These are phyloP conservation scores for Luffa acutangula DNA, from an alignment of 306 rosid species.

Conservation along the genomic window DNA sequence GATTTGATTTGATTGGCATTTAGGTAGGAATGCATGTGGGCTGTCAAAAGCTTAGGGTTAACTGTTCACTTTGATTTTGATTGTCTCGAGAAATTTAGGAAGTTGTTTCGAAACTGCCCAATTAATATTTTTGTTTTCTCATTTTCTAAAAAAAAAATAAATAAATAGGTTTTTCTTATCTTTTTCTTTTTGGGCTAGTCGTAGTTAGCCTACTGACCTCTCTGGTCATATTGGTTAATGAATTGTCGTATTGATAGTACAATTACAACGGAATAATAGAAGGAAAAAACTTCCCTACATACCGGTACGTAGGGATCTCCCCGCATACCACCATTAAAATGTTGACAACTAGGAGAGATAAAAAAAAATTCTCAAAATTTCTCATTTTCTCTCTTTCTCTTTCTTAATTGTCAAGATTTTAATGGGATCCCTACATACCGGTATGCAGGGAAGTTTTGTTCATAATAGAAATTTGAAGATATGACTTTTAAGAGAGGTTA, in stretches of 20 bases:
- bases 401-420: no score
- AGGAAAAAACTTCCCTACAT: no score
- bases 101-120: neutral
- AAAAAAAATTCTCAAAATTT: no score
- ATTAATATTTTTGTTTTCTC: neutral
- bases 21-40: neutral
- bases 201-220: neutral
- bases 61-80: neutral
- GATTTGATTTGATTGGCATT: slow-evolving; percentile 6
- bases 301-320: no score
- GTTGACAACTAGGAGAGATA: no score
- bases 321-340: no score
- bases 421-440: no score
- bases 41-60: neutral
- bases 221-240: neutral
- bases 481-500: neutral
- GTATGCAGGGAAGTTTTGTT: no score
- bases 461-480: neutral
- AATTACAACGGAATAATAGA: neutral
- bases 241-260: neutral
- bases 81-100: neutral
- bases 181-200: neutral
- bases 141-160: no score
- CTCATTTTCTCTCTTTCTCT: no score
- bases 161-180: no score